Evolutionary conservation across 1,139 yeast genomes (phyloP).

Genomic region (Kodamaea suecica): DNA sequence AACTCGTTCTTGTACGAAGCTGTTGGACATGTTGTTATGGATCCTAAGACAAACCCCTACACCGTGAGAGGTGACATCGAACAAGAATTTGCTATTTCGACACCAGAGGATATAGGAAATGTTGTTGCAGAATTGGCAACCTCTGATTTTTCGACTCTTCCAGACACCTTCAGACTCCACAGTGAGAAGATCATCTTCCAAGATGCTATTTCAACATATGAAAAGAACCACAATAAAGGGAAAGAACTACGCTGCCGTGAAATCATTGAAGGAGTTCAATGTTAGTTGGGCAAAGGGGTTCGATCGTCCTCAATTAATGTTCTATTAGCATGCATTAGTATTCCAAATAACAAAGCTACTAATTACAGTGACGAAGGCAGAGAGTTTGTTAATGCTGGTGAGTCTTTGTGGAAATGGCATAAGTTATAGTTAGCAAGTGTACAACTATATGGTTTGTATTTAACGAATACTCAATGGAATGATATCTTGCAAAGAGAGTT

Average conservation of each 20-base stretch:
- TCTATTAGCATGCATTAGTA: constrained; percentile 30
- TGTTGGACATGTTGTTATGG: constrained; percentile 39
- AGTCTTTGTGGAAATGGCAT: too few species aligned
- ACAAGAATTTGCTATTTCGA: constrained; percentile 31
- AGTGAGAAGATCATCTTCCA: constrained; percentile 40
- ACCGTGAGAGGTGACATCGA: constrained; percentile 43
- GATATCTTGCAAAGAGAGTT: too few species aligned
- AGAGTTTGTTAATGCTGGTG: too few species aligned
- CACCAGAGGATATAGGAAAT: constrained; percentile 47
- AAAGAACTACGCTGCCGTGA: constrained; percentile 25
- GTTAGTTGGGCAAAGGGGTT: constrained; percentile 30
- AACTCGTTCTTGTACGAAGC: constrained; percentile 34
- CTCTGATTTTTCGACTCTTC: constrained; percentile 41
- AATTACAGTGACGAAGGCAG: too few species aligned
- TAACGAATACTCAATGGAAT: too few species aligned
- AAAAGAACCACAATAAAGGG: constrained; percentile 35
- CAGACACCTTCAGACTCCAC: constrained; percentile 43
- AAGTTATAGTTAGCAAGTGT: too few species aligned
- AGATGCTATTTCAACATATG: constrained; percentile 41
- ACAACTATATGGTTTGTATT: too few species aligned
- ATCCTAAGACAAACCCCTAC: constrained; percentile 31
- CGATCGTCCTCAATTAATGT: constrained; percentile 21
- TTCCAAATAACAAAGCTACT: too few species aligned
- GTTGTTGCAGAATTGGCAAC: constrained; percentile 34
- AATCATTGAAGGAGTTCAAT: constrained; percentile 29